Evolutionary conservation across 148 eudicot genomes (phyloP).

Genomic region (Amaranthus hypochondriacus): DNA sequence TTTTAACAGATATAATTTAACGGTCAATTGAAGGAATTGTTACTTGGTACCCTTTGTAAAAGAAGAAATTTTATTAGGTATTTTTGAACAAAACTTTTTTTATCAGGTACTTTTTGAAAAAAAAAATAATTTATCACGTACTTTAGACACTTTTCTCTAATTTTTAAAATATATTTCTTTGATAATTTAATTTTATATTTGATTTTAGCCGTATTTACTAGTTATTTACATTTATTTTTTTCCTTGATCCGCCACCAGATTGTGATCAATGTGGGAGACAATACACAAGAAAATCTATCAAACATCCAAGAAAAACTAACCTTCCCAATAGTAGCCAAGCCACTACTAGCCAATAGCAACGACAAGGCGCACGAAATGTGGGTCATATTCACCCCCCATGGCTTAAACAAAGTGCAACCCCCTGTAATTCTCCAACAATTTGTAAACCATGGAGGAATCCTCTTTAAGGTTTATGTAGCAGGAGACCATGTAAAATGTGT

Average conservation of each 20-base stretch:
- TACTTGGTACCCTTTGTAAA: too few relatives aligned
- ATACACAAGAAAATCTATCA: not conserved
- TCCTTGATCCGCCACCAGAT: conserved; percentile 40
- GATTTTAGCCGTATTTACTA: too few relatives aligned
- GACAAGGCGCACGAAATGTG: conserved; percentile 49
- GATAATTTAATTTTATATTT: too few relatives aligned
- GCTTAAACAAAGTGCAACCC: conserved; percentile 31
- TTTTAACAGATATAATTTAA: too few relatives aligned
- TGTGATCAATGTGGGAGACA: conserved; percentile 13
- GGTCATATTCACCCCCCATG: conserved; percentile 39
- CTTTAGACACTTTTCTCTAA: too few relatives aligned
- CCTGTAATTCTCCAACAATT: conserved; percentile 68
- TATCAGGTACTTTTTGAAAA: too few relatives aligned
- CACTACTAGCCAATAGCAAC: conserved; percentile 46
- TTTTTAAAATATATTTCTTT: too few relatives aligned
- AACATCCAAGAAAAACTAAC: not conserved
- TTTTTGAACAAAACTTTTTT: too few relatives aligned
- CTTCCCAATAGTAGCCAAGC: conserved; percentile 63
- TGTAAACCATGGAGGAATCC: conserved; percentile 66
- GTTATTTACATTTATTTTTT: not conserved
- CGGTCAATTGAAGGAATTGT: too few relatives aligned
- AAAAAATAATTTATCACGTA: too few relatives aligned
- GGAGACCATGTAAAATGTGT: conserved; percentile 57
- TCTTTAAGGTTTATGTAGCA: conserved; percentile 75
- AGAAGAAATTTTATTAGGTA: too few relatives aligned